A percentile compares a stretch with the other conserved stretches of the same genome.
phyloP scores from a whole-genome alignment of 2,329 filamentous ascomycete species.

The Colletotrichum kahawae region DNA sequence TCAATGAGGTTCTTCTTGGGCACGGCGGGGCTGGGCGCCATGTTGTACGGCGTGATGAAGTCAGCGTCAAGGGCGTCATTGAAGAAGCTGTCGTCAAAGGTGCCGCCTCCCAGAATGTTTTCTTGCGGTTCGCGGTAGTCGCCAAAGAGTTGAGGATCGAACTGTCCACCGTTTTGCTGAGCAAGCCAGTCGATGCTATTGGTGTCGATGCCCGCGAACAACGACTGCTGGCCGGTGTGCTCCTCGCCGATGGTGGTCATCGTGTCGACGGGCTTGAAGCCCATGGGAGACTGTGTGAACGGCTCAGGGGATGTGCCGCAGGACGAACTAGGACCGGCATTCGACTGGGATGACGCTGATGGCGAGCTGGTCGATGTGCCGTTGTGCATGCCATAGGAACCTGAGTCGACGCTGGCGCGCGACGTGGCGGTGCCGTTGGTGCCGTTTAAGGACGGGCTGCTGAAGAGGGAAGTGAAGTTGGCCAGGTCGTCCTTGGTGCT shows the following conservation, averaged over 20 bases:
- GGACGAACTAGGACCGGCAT: conserved; percentile 64
- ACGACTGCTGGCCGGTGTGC: conserved; percentile 39
- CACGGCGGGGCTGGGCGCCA: conserved; percentile 49
- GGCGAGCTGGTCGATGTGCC: conserved; percentile 68
- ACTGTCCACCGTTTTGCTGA: conserved; percentile 82
- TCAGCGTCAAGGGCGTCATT: conserved; percentile 83
- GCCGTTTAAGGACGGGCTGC: conserved; percentile 50
- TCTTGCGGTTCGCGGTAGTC: conserved; percentile 92
- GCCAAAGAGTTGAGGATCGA: conserved; percentile 90
- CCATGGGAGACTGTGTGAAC: conserved; percentile 71
- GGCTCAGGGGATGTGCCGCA: conserved; percentile 83
- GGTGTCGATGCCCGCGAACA: conserved; percentile 49
- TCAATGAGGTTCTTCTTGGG: conserved; percentile 75
- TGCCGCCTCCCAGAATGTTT: conserved; percentile 71
- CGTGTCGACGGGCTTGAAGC: conserved; percentile 67
- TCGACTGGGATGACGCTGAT: conserved; percentile 66
- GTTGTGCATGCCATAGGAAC: conserved; percentile 48
- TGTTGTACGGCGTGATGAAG: conserved; percentile 82
- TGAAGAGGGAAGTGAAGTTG: conserved; percentile 65
- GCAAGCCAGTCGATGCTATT: conserved; percentile 75
- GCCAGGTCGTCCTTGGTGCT: conserved; percentile 54
- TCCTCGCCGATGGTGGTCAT: conserved; percentile 72
- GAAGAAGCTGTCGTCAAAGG: conserved; percentile 73
- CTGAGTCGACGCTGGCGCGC: conserved; percentile 56
- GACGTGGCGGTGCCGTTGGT: conserved; percentile 45